Evolutionary conservation across 2,329 filamentous ascomycete species (phyloP).

Genomic region (Colletotrichum sp.): DNA sequence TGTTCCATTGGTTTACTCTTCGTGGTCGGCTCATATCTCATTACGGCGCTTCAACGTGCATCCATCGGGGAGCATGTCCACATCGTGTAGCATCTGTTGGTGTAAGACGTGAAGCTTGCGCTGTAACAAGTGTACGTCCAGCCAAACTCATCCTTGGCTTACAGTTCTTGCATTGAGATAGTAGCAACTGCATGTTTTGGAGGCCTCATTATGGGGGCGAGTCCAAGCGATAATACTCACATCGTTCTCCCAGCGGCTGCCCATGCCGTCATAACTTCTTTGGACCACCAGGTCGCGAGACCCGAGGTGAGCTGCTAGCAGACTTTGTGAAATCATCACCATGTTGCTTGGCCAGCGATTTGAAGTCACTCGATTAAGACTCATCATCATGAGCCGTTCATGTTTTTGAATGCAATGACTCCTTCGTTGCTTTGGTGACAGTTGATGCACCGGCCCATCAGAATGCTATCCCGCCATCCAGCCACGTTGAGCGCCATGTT

Average conservation of each 20-base stretch:
- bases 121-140: no score
- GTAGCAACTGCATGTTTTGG: fast-evolving
- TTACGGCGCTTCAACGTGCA: background rate
- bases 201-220: no score
- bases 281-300: background rate
- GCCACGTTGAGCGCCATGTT: background rate
- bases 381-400: background rate
- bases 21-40: background rate
- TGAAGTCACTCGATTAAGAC: background rate
- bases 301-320: background rate
- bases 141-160: no score
- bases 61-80: background rate
- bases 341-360: background rate
- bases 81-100: no score
- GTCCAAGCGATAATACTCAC: no score
- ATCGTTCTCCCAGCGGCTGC: no score
- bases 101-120: no score
- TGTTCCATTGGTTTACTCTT: background rate
- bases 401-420: background rate
- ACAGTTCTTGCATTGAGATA: no score
- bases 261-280: no score
- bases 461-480: background rate
- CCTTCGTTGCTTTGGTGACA: background rate
- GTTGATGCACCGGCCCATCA: background rate
- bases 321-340: background rate